Conservation (phyloP, 1,284 basidiomycete genomes). For the Lignosus rhinocerotis region DNA sequence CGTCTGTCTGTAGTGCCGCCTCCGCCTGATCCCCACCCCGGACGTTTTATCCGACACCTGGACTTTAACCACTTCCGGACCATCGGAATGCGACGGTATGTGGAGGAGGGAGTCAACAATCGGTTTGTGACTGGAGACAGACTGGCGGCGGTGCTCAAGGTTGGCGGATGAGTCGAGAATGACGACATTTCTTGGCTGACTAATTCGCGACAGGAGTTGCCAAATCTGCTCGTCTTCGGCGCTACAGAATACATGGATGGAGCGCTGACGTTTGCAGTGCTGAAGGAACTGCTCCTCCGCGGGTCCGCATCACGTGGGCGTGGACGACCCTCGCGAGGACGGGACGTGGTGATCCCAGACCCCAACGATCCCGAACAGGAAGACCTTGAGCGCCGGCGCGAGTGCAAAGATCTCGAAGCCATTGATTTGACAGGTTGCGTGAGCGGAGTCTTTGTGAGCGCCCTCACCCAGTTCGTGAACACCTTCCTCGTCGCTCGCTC, state of each 20-base stretch:
- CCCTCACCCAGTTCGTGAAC: slow-evolving; percentile 81
- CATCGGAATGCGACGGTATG: slow-evolving; percentile 90
- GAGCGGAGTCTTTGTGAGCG: slow-evolving; percentile 83
- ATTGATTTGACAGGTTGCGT: slow-evolving; percentile 95
- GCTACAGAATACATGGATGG: slow-evolving; percentile 98
- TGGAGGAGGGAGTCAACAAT: slow-evolving; percentile 86
- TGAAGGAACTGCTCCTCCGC: slow-evolving; percentile 86
- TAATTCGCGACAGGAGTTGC: slow-evolving; percentile 64
- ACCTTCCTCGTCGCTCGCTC: slow-evolving; percentile 56
- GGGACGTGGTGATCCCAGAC: slow-evolving; percentile 48
- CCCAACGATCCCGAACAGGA: slow-evolving; percentile 62
- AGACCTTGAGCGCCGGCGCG: slow-evolving; percentile 69
- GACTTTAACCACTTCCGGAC: slow-evolving; percentile 95
- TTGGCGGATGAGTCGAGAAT: slow-evolving; percentile 27
- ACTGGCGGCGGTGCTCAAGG: slow-evolving; percentile 81
- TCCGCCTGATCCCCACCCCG: slow-evolving; percentile 72
- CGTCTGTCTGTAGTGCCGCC: slow-evolving; percentile 55
- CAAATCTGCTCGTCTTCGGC: slow-evolving; percentile 79
- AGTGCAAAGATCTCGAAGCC: slow-evolving; percentile 84
- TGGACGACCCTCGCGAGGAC: slow-evolving; percentile 69
- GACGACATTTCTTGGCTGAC: neutral
- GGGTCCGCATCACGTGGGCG: slow-evolving; percentile 69
- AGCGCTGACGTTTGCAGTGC: slow-evolving; percentile 75
- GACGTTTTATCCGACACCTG: slow-evolving; percentile 74
- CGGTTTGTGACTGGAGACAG: slow-evolving; percentile 93